A percentile compares a stretch with the other conserved stretches of the same genome.
Evolutionary conservation across 2,329 filamentous ascomycete species (phyloP).

Genomic region (Colletotrichum spaethianum): DNA sequence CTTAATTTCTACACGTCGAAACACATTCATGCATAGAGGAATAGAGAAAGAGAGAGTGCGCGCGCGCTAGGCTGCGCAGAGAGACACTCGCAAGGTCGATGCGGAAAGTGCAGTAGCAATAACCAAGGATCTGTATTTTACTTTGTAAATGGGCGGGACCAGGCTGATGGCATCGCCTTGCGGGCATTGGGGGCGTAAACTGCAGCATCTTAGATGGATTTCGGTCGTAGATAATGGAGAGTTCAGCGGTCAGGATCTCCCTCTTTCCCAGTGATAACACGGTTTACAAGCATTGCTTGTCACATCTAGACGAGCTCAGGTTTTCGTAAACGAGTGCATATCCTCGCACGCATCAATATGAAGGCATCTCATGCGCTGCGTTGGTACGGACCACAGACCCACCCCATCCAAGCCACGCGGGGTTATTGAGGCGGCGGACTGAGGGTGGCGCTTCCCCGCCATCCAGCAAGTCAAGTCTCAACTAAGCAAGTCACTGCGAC

Average conservation of each 20-base stretch:
- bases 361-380: neutral
- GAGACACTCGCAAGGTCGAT: neutral
- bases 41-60: neutral
- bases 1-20: constrained; percentile 53
- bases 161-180: constrained; percentile 6
- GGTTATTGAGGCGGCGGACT: no score
- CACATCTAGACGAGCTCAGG: no score
- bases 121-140: constrained; percentile 13
- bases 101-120: neutral
- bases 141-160: constrained; percentile 6
- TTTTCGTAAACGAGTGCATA: no score
- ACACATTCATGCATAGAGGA: neutral
- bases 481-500: neutral
- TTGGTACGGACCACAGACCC: neutral
- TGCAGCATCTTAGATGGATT: constrained; percentile 10
- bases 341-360: no score
- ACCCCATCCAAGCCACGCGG: neutral
- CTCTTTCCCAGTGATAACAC: neutral
- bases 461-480: neutral
- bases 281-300: no score
- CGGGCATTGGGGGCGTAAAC: constrained; percentile 5
- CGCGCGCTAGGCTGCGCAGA: neutral
- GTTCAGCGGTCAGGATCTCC: neutral
- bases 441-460: neutral
- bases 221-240: neutral